A percentile compares a stretch with the other conserved stretches of the same genome.
Conservation (phyloP, 345 rosid species). For the Ceriops decandra region DNA sequence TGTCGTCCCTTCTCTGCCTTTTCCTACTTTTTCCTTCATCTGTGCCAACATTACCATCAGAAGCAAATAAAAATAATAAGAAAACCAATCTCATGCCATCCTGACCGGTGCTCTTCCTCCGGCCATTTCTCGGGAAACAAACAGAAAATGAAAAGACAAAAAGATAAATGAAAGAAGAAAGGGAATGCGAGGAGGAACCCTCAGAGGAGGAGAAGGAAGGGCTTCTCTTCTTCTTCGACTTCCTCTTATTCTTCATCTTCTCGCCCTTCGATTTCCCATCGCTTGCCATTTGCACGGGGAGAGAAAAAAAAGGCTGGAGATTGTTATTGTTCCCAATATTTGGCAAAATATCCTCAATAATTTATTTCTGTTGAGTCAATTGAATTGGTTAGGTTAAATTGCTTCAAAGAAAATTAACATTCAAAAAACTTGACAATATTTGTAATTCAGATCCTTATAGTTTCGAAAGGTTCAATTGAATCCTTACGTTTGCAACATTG, state of each 20-base stretch:
- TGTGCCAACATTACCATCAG: conserved; percentile 19
- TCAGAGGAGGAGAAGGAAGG: conserved; percentile 35
- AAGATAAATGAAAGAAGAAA: background rate
- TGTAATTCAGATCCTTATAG: no score
- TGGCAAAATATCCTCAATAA: no score
- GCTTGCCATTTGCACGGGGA: conserved; percentile 44
- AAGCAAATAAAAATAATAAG: conserved; percentile 4
- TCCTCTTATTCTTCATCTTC: conserved; percentile 34
- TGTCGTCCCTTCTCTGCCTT: conserved; percentile 46
- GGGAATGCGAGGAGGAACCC: conserved; percentile 16
- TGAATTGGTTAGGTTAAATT: no score
- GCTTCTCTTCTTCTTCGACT: conserved; percentile 42
- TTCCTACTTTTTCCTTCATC: conserved; percentile 55
- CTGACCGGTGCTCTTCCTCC: background rate
- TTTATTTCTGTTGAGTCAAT: no score
- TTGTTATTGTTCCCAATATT: no score
- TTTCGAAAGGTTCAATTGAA: no score
- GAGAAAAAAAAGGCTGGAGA: no score
- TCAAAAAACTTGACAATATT: no score
- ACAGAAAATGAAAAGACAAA: conserved; percentile 4
- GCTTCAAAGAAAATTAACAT: no score
- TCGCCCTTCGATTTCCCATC: conserved; percentile 53
- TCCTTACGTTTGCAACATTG: no score
- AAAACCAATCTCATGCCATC: background rate
- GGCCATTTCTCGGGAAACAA: conserved; percentile 13